Evolutionary conservation across 192 early-diverging fungal genomes (phyloP), one percentile per base, ranked within the genome.

Genomic region (Backusella mclennaniae): DNA sequence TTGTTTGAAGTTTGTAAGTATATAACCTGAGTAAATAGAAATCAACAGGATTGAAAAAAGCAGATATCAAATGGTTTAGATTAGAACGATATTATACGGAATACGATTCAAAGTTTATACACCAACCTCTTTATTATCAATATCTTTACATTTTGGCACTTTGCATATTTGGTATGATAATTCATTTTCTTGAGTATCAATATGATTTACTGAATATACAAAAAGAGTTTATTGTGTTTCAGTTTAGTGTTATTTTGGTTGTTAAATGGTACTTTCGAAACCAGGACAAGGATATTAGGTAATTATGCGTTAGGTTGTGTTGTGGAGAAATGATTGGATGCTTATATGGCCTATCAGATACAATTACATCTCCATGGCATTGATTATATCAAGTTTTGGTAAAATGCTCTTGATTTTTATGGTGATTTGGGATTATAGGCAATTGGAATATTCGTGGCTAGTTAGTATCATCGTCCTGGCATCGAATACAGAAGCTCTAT

Each of bases 351-450:
- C 0, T 63, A 59, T 23, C 19, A 90, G 88, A 52, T 89, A 89
- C 80, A 92, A 92, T 78, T 86, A 86, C 66, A 82, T 93, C 9
- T 85, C 90, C 0, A 90, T 89, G 6, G 91, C 93, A 6, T 77
- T 96, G 66, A 91, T 95, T 29, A 89, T 96, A 23, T 95, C 94
- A 17, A 90, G 90, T 59, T 96, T 96, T 87, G 95, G 93, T 38
- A 95, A 95, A 81, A 88, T 97, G 73, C 82, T 97, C 73, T 85
- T 93, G 66, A 93, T 97, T 17, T 81, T 96, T 59, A 93, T 96
- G 88, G 95, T 96, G 3, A 93, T 97, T 66, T 97, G 96, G 96
- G 92, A 96, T 73, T 96, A 96, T 78, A 90, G 90, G 35, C 89
- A 93, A 76, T 78, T 93, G 4, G 91, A 94, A n/a, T 91, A 93